phyloP scores from a whole-genome alignment of 1,284 basidiomycete species.

The Macrocystidia cucumis region DNA sequence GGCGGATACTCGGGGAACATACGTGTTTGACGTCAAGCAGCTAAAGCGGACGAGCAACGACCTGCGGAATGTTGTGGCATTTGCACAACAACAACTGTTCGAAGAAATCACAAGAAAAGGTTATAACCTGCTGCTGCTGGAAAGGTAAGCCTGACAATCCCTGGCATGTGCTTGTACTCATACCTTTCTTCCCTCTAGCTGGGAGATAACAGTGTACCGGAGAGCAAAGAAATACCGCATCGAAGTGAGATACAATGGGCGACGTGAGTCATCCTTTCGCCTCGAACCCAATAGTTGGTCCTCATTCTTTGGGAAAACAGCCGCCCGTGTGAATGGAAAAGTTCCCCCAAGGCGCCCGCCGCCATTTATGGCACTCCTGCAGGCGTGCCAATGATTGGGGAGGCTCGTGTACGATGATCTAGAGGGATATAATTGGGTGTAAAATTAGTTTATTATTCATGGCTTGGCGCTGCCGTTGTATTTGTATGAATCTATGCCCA shows the following conservation, averaged over 20 bases:
- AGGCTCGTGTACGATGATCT: too few species aligned
- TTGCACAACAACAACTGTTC: conserved; percentile 57
- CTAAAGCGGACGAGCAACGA: conserved; percentile 26
- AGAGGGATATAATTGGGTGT: too few species aligned
- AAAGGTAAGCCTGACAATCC: conserved; percentile 42
- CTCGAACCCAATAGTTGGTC: conserved; percentile 4
- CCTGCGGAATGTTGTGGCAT: conserved; percentile 44
- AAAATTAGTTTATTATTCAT: too few species aligned
- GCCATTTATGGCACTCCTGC: conserved; percentile 60
- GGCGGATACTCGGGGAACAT: conserved; percentile 46
- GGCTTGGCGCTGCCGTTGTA: too few species aligned
- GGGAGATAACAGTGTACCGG: conserved; percentile 59
- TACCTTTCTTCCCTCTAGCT: conserved; percentile 37
- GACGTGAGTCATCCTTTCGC: conserved; percentile 29
- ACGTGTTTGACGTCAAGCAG: conserved; percentile 53
- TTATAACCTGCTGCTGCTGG: conserved; percentile 56
- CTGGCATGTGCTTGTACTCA: conserved; percentile 6
- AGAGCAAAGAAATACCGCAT: conserved; percentile 53
- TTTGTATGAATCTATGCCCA: too few species aligned
- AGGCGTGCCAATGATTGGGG: conserved; percentile 23
- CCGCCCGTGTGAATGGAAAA: conserved; percentile 46
- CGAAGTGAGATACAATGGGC: conserved; percentile 60
- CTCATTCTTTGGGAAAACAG: conserved; percentile 18
- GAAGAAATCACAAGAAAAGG: conserved; percentile 45
- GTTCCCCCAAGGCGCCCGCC: conserved; percentile 37